Percentiles rank a stretch among this genome's conserved stretches.
Evolutionary conservation across 495 filamentous ascomycete genomes (phyloP).

Genomic region (Umbilicaria muhlenbergii): DNA sequence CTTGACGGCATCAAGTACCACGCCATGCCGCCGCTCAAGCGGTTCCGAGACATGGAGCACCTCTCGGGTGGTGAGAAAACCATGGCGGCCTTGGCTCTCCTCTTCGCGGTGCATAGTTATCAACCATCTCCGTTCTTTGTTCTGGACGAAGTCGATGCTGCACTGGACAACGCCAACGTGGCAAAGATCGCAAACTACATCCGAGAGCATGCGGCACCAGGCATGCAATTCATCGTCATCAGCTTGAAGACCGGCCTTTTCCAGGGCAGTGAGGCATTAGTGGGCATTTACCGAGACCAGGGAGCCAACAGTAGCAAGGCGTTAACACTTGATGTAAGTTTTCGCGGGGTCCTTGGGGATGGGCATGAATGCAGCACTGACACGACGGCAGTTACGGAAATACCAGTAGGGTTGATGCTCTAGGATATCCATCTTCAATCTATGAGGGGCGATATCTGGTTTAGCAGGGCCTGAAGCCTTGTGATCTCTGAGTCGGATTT

Average conservation of each 20-base stretch:
- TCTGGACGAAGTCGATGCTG: conserved; percentile 94
- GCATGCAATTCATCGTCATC: conserved; percentile 99
- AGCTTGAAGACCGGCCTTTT: conserved; percentile 86
- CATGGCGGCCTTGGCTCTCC: conserved; percentile 87
- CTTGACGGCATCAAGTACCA: conserved; percentile 92
- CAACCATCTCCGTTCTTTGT: conserved; percentile 95
- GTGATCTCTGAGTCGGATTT: too few relatives aligned
- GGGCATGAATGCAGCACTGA: too few relatives aligned
- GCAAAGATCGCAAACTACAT: conserved; percentile 93
- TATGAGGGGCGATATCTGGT: too few relatives aligned
- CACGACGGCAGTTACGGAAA: too few relatives aligned
- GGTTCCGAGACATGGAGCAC: conserved; percentile 98
- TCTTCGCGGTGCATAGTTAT: conserved; percentile 92
- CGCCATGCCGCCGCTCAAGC: conserved; percentile 95
- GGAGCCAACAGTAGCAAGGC: conserved; percentile 74
- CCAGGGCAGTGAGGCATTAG: conserved; percentile 81
- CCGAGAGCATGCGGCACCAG: conserved; percentile 79
- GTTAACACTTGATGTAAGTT: conserved; percentile 86
- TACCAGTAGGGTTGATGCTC: too few relatives aligned
- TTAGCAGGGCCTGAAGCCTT: too few relatives aligned
- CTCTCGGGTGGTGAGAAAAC: conserved; percentile 97
- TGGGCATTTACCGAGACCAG: conserved; percentile 93
- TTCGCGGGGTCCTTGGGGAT: neutral
- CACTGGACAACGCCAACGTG: conserved; percentile 92
- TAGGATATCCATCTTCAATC: too few relatives aligned